phyloP scores from a whole-genome alignment of 768 basidiomycete genomes.

The Hypholoma fasciculare region DNA sequence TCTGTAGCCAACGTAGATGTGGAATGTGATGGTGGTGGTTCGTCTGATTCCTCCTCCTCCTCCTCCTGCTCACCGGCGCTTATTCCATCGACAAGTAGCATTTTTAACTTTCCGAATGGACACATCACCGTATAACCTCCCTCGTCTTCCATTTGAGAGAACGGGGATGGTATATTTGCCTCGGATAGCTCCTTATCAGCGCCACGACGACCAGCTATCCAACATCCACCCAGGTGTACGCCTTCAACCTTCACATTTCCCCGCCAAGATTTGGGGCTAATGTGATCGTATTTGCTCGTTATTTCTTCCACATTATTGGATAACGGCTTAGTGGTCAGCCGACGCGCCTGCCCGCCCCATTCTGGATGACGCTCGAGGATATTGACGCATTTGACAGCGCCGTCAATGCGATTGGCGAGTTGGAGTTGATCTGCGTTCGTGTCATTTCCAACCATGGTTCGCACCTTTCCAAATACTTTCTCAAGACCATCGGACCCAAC shows the following conservation, averaged over 20 bases:
- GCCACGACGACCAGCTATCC: slow-evolving; percentile 10
- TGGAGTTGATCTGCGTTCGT: slow-evolving; percentile 10
- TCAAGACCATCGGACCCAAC: slow-evolving; percentile 11
- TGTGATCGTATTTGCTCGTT: no score
- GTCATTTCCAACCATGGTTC: slow-evolving; percentile 11
- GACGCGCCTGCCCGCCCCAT: slow-evolving; percentile 12
- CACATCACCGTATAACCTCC: slow-evolving; percentile 5
- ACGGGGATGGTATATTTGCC: no score
- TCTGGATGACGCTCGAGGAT: slow-evolving; percentile 16
- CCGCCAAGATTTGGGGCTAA: slow-evolving; percentile 21
- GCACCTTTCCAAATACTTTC: slow-evolving; percentile 19
- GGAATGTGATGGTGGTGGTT: no score
- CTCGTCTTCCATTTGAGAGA: background rate
- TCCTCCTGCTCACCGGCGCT: slow-evolving; percentile 6
- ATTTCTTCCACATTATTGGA: slow-evolving; percentile 9
- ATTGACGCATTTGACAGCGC: slow-evolving; percentile 12
- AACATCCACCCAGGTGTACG: slow-evolving; percentile 10
- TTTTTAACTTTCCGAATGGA: slow-evolving; percentile 4
- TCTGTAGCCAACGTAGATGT: no score
- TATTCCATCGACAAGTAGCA: slow-evolving; percentile 12
- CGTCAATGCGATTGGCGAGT: slow-evolving; percentile 7
- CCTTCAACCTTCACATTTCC: slow-evolving; percentile 17
- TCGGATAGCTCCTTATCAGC: no score
- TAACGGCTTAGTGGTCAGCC: slow-evolving; percentile 8
- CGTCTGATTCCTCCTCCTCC: slow-evolving; percentile 9